These are phyloP conservation scores for Ogataea glucozyma DNA, from an alignment of 805 yeast species.

Conservation along the genomic window DNA sequence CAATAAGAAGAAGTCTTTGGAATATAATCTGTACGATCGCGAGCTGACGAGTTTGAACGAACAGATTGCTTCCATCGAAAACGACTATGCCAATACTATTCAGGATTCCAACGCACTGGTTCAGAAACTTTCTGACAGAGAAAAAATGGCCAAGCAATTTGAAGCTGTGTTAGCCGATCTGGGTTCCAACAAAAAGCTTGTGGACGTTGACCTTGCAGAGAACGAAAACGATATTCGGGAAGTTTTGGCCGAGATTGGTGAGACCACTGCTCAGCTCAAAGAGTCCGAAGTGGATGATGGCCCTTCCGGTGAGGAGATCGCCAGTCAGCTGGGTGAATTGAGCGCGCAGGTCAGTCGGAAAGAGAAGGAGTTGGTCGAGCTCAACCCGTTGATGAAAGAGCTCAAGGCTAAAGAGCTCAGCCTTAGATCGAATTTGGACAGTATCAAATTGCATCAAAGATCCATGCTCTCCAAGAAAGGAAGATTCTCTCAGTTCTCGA, in stretches of 20 bases:
- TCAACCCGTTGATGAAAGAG: slow-evolving; percentile 43
- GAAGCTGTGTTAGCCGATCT: slow-evolving; percentile 47
- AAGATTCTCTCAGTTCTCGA: slow-evolving; percentile 58
- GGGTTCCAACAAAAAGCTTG: slow-evolving; percentile 49
- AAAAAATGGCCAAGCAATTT: slow-evolving; percentile 47
- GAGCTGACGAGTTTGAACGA: slow-evolving; percentile 65
- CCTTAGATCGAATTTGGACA: slow-evolving; percentile 43
- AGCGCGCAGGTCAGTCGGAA: slow-evolving; percentile 36
- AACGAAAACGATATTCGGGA: slow-evolving; percentile 52
- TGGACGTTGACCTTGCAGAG: slow-evolving; percentile 58
- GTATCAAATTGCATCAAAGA: slow-evolving; percentile 52
- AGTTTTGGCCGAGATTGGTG: slow-evolving; percentile 47
- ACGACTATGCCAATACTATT: slow-evolving; percentile 51
- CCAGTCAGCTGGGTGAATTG: slow-evolving; percentile 25
- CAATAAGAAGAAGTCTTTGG: slow-evolving; percentile 65
- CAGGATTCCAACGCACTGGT: slow-evolving; percentile 56
- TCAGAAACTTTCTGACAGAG: slow-evolving; percentile 61
- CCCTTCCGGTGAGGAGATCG: slow-evolving; percentile 25
- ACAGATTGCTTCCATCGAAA: slow-evolving; percentile 61
- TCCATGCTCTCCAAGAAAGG: slow-evolving; percentile 69
- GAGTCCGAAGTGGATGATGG: slow-evolving; percentile 43
- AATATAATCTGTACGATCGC: slow-evolving; percentile 73
- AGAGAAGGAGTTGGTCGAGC: slow-evolving; percentile 37
- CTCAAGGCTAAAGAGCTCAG: slow-evolving; percentile 43
- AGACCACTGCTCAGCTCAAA: slow-evolving; percentile 46